Conservation (phyloP, 306 rosid genomes). For the Vigna trinervia region DNA sequence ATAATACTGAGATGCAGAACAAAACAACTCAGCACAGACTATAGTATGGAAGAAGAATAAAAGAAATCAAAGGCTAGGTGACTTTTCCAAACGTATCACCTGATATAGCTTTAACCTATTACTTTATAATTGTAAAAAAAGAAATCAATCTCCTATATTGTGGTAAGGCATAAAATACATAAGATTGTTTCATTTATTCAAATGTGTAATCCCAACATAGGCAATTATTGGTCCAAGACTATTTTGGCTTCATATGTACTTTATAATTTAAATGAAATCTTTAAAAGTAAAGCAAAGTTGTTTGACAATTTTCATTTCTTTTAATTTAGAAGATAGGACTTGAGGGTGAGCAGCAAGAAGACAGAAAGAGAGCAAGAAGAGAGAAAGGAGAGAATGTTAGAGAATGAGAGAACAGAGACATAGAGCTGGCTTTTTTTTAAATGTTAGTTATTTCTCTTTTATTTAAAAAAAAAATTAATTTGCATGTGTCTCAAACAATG, state of each 20-base stretch:
- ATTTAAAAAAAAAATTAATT: neutral
- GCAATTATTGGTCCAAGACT: neutral
- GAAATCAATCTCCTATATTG: slow-evolving; percentile 1
- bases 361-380: neutral
- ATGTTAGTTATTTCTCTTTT: neutral
- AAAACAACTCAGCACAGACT: neutral
- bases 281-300: neutral
- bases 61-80: slow-evolving; percentile 20
- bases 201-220: neutral
- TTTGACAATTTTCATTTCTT: neutral
- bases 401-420: neutral
- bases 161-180: neutral
- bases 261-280: neutral
- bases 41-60: slow-evolving; percentile 19
- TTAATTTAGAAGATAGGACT: neutral
- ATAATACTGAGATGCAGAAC: neutral
- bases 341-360: neutral
- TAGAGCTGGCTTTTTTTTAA: neutral
- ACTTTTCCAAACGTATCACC: slow-evolving; percentile 1
- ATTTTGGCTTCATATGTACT: neutral
- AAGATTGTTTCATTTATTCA: slow-evolving; percentile 5
- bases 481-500: neutral
- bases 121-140: neutral
- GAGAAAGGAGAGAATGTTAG: too few relatives aligned
- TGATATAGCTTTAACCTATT: slow-evolving; percentile 8